Base-by-base conservation (phyloP, 768 basidiomycete species). In the Boletus reticuloceps region DNA sequence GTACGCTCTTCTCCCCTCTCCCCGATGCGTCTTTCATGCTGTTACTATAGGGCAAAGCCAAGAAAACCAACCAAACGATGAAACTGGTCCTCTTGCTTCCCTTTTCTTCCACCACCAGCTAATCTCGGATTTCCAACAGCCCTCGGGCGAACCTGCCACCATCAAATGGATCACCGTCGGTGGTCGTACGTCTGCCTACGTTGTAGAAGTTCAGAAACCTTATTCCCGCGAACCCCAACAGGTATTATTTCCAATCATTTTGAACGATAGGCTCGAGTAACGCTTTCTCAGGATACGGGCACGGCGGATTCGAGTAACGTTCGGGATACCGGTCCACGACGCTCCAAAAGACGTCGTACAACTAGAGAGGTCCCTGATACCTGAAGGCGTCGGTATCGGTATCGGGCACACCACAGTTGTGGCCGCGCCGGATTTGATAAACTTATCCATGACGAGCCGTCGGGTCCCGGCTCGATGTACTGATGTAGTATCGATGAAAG, bases 101-200 rank as follows among this genome's bases (percentile, higher is more conserved):
- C 40, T 42, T 12, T 22, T 5, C 39, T 32, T 19, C 38, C 49
- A 16, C 31, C 48, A 44, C 19, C 19, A 36, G 16, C 53, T 54
- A 38, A 62, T 58, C 25, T 43, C 43, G 36, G 25, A 41, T 37
- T 45, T n/a, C 41, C 27, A 49, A 17, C 51, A 91, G 89, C 83
- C 86, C 0, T 80, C 82, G 51, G 90, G 89, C 6, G 72, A 77
- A 53, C 79, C 77, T n/a, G 90, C 86, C 1, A 88, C 85, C 9
- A 82, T 91, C 53, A 82, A 80, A 62, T 91, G 85, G 80, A 67
- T 87, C 51, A 88, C 83, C 6, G 85, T 92, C 9, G 88, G 87
- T 17, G 88, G 89, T 4, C 77, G 89, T 16, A 91, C 89, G 9
- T 88, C 88, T 4, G 89, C 89, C 14, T 86, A 79, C 60, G 83